Conservation (phyloP, 306 rosid genomes). For the Purshia tridentata region DNA sequence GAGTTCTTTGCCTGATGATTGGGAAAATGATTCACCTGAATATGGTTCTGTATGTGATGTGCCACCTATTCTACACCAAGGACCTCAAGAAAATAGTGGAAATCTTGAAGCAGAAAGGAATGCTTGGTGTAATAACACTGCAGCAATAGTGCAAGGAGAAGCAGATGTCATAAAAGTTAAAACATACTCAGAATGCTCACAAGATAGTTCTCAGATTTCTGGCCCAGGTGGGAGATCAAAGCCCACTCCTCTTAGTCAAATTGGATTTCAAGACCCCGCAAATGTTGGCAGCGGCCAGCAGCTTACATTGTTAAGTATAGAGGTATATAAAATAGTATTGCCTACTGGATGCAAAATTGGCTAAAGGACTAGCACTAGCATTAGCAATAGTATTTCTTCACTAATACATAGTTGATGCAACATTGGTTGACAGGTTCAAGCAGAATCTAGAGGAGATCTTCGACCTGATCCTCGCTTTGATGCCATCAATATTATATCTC, state of each 20-base stretch:
- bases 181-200: constrained; percentile 36
- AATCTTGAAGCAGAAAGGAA: constrained; percentile 39
- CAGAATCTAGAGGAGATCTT: constrained; percentile 86
- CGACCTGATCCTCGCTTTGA: constrained; percentile 85
- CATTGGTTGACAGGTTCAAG: constrained; percentile 60
- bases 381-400: not conserved
- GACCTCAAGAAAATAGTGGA: constrained; percentile 17
- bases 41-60: constrained; percentile 38
- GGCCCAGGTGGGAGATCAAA: constrained; percentile 66
- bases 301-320: constrained; percentile 74
- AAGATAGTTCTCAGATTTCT: constrained; percentile 77
- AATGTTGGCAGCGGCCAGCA: constrained; percentile 82
- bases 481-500: constrained; percentile 62
- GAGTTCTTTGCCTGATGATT: constrained; percentile 35
- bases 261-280: constrained; percentile 86
- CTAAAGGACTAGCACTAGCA: no score
- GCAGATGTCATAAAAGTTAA: constrained; percentile 41
- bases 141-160: constrained; percentile 20
- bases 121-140: constrained; percentile 24
- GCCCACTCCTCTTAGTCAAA: constrained; percentile 83
- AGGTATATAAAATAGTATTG: constrained; percentile 45
- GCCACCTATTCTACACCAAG: constrained; percentile 33
- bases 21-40: constrained; percentile 30
- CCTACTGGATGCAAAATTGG: no score
- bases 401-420: constrained; percentile 7